A percentile compares a stretch with the other conserved stretches of the same genome.
phyloP scores from a whole-genome alignment of 441 rosid genomes.

The Croton laevigatus region DNA sequence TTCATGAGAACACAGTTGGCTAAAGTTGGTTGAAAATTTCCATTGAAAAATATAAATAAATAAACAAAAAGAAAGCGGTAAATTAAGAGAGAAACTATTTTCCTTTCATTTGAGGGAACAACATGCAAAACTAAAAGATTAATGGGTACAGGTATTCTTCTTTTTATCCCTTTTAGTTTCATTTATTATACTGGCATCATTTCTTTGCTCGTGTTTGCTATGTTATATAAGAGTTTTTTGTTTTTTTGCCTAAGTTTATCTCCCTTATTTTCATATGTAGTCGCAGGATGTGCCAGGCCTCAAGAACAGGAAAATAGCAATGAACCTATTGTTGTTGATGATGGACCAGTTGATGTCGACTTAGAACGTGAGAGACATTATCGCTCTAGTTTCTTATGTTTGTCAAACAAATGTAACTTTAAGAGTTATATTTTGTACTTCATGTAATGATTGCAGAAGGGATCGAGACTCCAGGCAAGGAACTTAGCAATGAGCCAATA shows the following conservation, averaged over 20 bases:
- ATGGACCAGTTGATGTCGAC: constrained; percentile 17
- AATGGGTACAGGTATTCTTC: background rate
- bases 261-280: constrained; percentile 21
- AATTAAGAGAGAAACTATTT: background rate
- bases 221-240: background rate
- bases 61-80: too few species aligned
- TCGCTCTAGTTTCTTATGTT: background rate
- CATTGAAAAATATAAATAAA: background rate
- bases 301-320: constrained; percentile 6
- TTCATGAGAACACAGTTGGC: background rate
- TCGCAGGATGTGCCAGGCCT: constrained; percentile 23
- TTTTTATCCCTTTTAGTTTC: background rate
- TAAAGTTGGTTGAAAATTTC: background rate
- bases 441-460: background rate
- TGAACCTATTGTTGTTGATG: constrained; percentile 15
- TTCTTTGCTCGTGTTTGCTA: constrained; percentile 17
- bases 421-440: background rate
- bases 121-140: background rate
- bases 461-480: constrained; percentile 2
- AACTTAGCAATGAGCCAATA: constrained; percentile 15
- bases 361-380: constrained; percentile 1
- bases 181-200: background rate
- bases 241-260: background rate
- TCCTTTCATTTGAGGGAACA: background rate
- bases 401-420: background rate